A percentile compares a stretch with the other conserved stretches of the same genome.
phyloP scores from a whole-genome alignment of 441 rosid species.

The Aleurites moluccanus region DNA sequence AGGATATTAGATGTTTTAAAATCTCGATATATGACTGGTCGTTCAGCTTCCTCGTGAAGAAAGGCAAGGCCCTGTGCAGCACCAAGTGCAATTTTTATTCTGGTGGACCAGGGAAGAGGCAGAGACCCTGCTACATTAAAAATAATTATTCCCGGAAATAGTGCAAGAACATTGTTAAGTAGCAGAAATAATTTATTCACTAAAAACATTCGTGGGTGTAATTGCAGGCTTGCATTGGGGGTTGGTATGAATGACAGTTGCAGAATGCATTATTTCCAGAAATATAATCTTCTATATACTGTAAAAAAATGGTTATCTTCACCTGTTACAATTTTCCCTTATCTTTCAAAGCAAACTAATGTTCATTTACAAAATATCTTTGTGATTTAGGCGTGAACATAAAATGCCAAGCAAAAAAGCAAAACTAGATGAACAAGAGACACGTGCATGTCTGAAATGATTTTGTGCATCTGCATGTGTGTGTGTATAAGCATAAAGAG shows the following conservation, averaged over 20 bases:
- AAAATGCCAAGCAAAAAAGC: too few species aligned
- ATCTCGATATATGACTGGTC: conserved; percentile 52
- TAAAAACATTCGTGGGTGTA: background rate
- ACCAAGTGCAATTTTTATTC: conserved; percentile 46
- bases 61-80: conserved; percentile 57
- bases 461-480: background rate
- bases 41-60: conserved; percentile 49
- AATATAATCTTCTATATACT: conserved; percentile 1
- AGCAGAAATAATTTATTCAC: conserved; percentile 1
- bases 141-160: conserved; percentile 1
- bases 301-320: background rate
- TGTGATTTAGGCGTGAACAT: too few species aligned
- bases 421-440: background rate
- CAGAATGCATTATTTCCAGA: conserved; percentile 2
- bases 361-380: background rate
- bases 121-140: conserved; percentile 36
- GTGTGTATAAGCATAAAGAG: too few species aligned
- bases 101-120: conserved; percentile 48
- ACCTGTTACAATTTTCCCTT: background rate
- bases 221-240: background rate
- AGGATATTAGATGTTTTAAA: conserved; percentile 49
- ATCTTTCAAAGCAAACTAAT: background rate
- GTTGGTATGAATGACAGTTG: background rate
- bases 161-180: conserved; percentile 6
- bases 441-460: background rate